Base-by-base conservation (phyloP, 257 asterid genomes). In the Solanum tacnaense region DNA sequence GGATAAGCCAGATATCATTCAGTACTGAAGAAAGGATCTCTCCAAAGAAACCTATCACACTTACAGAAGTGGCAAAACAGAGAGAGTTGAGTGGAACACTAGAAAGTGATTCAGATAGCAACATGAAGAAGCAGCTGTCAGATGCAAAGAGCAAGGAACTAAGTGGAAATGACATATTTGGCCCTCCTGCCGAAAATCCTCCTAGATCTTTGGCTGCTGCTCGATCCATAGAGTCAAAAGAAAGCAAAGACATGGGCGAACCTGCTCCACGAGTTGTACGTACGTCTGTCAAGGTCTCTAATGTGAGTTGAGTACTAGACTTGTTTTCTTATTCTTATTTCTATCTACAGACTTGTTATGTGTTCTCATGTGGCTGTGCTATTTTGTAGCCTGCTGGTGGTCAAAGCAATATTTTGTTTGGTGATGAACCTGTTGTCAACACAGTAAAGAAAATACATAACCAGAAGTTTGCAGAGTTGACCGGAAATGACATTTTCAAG, bases 1-100 rank as follows among this genome's bases (percentile, higher is more conserved):
- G 98, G 41, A 94, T 95, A 89, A 96, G 99, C 91, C 99, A 96
- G 94, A 96, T 96, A 84, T 95, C 98, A 71, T 96, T 96, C 89
- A 90, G 98, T 82, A 94, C 95, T 4, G 98, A 95, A 67, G 99
- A 96, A 90, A 92, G 46, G 71, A 73, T 95, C 87, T 95, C 99
- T 75, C 98, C 98, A 9, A 95, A 94, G 92, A 96, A 94, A 91
- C 98, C 98, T 23, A 89, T 93, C 86, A 91, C 94, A 84, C 74
- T 96, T 75, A 91, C 98, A 23, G 99, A 96, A 94, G 95, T 94
- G 13, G 98, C 98, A 36, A 96, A 96, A 90, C 98, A 96, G 89
- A 95, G 99, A 7, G 99, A 96, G 88, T 90, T 95, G 88, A 93
- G 98, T 87, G 99, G 99, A 89, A 95, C 96, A 12, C 87, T 94